These are phyloP conservation scores for Colletotrichum liriopes DNA, from an alignment of 2,329 filamentous ascomycete species.

Conservation along the genomic window DNA sequence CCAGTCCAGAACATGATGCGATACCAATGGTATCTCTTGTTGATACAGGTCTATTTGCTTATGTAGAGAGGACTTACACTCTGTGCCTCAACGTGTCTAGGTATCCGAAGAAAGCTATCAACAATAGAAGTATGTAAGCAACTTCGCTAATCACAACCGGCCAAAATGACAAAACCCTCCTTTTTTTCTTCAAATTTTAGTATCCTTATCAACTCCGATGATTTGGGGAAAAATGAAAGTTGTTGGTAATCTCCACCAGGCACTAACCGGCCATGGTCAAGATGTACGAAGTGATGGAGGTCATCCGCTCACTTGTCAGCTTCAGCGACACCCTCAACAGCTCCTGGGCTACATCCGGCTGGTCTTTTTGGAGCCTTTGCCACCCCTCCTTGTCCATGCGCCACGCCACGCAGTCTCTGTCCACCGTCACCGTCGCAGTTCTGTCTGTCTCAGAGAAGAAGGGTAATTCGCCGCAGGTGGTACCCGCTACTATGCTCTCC, in stretches of 20 bases:
- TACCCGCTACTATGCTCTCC: slow-evolving; percentile 93
- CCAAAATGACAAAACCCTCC: background rate
- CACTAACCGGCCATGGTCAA: slow-evolving; percentile 64
- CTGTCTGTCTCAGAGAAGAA: slow-evolving; percentile 94
- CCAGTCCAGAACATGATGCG: background rate
- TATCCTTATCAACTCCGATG: slow-evolving; percentile 17
- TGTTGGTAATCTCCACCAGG: background rate
- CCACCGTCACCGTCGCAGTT: slow-evolving; percentile 88
- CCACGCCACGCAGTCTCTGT: slow-evolving; percentile 88
- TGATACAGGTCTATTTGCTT: background rate
- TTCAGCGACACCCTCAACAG: slow-evolving; percentile 90
- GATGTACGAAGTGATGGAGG: slow-evolving; percentile 72
- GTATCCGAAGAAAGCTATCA: background rate
- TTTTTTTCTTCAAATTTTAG: slow-evolving; percentile 1
- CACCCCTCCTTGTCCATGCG: slow-evolving; percentile 81
- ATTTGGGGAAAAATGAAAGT: background rate
- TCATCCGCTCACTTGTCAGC: slow-evolving; percentile 94
- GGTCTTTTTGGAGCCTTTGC: slow-evolving; percentile 78
- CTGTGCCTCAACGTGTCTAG: background rate
- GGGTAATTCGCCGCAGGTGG: slow-evolving; percentile 94
- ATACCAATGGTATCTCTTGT: background rate
- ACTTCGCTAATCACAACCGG: background rate
- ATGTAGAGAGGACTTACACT: background rate
- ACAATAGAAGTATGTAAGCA: background rate
- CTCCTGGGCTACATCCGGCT: slow-evolving; percentile 86